Evolutionary conservation across 1,284 basidiomycete species (phyloP), one percentile per base, ranked within the genome.

Genomic region (Naganishia sp.): DNA sequence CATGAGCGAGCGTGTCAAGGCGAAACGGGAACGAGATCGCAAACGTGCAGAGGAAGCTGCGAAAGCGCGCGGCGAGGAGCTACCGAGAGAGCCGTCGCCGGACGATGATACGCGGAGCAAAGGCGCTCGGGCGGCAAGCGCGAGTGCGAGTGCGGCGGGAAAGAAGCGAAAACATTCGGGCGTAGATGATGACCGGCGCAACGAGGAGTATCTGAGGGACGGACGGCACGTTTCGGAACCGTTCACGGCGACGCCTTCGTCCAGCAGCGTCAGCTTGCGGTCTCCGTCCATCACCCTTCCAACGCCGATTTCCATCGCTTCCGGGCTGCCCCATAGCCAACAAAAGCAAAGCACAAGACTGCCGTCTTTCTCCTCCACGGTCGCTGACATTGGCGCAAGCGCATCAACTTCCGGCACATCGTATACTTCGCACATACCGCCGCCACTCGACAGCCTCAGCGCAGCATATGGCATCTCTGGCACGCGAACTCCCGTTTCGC

Each of bases 1-100:
- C 44, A 80, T 80, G 79, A 73, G 71, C 48, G 79, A 80, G 69
- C 73, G 79, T 45, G 79, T 80, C 11, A 71, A 78, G 18, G 79
- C 79, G 3, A 70, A 78, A 23, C 78, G 78, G 64, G 79, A 80
- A 59, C 55, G 68, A 3, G 68, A 69, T 63, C 53, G 66, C 11
- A 52, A 63, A 33, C 53, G 66, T 42, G 60, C 59, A n/a, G 59
- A 67, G 49, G 59, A 48, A 11, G 66, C 66, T 42, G 66, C 66
- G 4, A 43, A 48, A 28, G 53, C 53, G 28, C 44, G 55, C 6
- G 63, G 55, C 15, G 64, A 33, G 50, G 60, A 42, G 18, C 9
- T 60, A 39, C 43, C 52, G 31, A 36, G 52, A 13, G 52, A 65
- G 23, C 39, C 28, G 54, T 48, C 65, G 21, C 64, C 64, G 36